Conservation (phyloP, 192 early-diverging fungal species). For the Entophlyctis luteolus region DNA sequence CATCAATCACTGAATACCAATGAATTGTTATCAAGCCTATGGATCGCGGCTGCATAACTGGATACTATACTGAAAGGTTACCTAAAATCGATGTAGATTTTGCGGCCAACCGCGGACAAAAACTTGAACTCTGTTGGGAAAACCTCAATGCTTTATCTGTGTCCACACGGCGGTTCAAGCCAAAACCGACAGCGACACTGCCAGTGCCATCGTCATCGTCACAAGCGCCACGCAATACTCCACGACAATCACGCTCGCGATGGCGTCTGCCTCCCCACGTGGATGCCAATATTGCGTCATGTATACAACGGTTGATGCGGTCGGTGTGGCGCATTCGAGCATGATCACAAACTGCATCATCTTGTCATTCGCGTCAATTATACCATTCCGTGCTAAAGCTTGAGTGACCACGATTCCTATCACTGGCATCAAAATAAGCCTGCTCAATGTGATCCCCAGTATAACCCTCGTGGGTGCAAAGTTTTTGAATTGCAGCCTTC, state of each 20-base stretch:
- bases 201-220: slow-evolving; percentile 10
- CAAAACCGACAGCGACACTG: slow-evolving; percentile 8
- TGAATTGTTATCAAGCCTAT: too few relatives aligned
- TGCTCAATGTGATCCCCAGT: slow-evolving; percentile 7
- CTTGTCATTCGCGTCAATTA: slow-evolving; percentile 29
- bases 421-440: slow-evolving; percentile 33
- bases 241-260: slow-evolving; percentile 34
- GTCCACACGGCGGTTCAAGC: too few relatives aligned
- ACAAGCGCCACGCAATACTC: slow-evolving; percentile 25
- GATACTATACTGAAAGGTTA: too few relatives aligned
- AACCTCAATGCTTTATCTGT: too few relatives aligned
- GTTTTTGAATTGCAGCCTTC: slow-evolving; percentile 14
- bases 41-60: too few relatives aligned
- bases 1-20: too few relatives aligned
- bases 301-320: slow-evolving; percentile 31
- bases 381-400: not conserved
- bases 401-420: slow-evolving; percentile 29
- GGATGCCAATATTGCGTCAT: slow-evolving; percentile 37
- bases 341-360: slow-evolving; percentile 43
- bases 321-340: slow-evolving; percentile 32
- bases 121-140: too few relatives aligned
- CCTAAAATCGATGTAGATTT: too few relatives aligned
- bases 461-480: slow-evolving; percentile 26
- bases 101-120: too few relatives aligned
- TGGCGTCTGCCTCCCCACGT: slow-evolving; percentile 31